Conservation (phyloP, 2,329 filamentous ascomycete species). For the Aspergillus intermedius region DNA sequence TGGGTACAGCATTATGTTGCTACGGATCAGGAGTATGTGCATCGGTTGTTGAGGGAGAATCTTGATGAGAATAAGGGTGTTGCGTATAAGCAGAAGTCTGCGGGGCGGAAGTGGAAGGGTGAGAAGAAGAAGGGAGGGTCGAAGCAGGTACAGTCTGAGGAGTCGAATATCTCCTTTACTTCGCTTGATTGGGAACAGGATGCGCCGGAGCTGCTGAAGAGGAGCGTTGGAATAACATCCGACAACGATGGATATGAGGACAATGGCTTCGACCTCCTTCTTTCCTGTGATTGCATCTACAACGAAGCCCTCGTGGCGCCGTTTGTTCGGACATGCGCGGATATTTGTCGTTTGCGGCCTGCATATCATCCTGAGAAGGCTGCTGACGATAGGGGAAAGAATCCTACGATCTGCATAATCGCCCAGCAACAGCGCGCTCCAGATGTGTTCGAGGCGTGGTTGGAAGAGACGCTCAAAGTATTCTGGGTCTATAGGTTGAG, state of each 20-base stretch:
- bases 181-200: constrained; percentile 77
- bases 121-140: constrained; percentile 6
- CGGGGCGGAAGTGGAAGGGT: constrained; percentile 1
- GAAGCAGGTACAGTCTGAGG: not conserved
- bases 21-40: constrained; percentile 83
- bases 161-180: constrained; percentile 48
- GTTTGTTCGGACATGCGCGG: constrained; percentile 72
- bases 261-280: constrained; percentile 60
- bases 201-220: constrained; percentile 27
- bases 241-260: constrained; percentile 21
- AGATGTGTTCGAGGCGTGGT: constrained; percentile 78
- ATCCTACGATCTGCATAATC: constrained; percentile 65
- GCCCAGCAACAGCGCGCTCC: constrained; percentile 83
- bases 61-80: constrained; percentile 43
- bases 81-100: not conserved
- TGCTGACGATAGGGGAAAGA: constrained; percentile 4
- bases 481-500: constrained; percentile 75
- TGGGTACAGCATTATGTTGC: constrained; percentile 62
- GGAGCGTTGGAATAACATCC: constrained; percentile 24
- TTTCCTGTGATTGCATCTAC: constrained; percentile 93
- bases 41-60: constrained; percentile 70
- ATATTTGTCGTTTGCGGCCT: constrained; percentile 60
- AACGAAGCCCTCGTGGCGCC: constrained; percentile 80
- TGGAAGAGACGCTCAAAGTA: constrained; percentile 56
- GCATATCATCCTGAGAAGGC: constrained; percentile 10